Evolutionary conservation across 2,329 filamentous ascomycete genomes (phyloP), one percentile per base, ranked within the genome.

Genomic region (Aureobasidium sp.): DNA sequence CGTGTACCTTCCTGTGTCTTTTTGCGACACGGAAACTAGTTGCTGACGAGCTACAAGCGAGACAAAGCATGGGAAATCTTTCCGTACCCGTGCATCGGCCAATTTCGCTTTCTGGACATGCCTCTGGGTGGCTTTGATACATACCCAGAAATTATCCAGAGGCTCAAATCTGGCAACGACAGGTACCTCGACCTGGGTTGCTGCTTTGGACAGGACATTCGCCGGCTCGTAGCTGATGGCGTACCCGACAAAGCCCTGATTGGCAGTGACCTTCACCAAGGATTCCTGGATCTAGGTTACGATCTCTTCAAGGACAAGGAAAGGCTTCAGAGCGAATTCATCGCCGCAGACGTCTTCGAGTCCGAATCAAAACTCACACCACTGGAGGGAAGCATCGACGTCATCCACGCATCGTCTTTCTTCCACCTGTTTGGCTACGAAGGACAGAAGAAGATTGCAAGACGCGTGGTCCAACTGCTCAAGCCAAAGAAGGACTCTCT

Each of bases 361-460:
- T 25, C 62, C 0, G 51, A 69, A 0, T 64, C 65, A 8, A 5
- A 27, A n/a, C 62, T 77, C 33, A 68, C 68, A 15, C 59, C 71
- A 40, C 62, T 78, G 29, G 66, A 73, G 29, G 73, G 72, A 4
- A 67, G 71, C n/a, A 66, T 77, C 1, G 73, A 78, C 60, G 71
- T 79, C 13, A 63, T 79, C 7, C 69, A 75, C 35, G 68, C 76
- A 2, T 70, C 70, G 0, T 73, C 73, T 0, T 75, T 79, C 65
- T 72, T 79, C 45, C 77, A 79, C 55, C 67, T 78, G 8, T 79
- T 77, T 63, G 67, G 69, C 33, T 74, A 68, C 65, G 71, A 75
- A 1, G 67, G 67, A 9, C 76, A 79, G 62, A 62, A 74, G 11
- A 65, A 69, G 47, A 69, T 70, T n/a, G 69, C 69, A 13, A 71